Evolutionary conservation across 2,329 filamentous ascomycete genomes (phyloP), one percentile per base, ranked within the genome.

Genomic region (Cladosporium sp.): DNA sequence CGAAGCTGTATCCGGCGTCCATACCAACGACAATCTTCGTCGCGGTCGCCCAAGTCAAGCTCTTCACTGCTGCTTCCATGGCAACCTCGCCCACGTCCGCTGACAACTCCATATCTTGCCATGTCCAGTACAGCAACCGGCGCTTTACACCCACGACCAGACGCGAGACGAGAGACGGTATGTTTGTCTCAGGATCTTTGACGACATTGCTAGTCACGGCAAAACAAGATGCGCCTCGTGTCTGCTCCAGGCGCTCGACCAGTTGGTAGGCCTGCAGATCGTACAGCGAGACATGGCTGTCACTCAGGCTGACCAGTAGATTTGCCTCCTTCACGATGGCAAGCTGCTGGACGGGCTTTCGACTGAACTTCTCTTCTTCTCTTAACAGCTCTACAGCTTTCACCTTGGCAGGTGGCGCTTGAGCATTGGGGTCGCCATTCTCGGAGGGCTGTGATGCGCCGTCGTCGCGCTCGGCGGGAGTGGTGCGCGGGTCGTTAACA

Each of bases 191-290:
- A 6, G 88, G 81, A 78, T 99, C 95, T 77, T 95, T 94, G 71
- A 96, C 90, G 65, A 98, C 96, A 78, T 98, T 97, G 69, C 92
- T 96, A 1, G 93, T 97, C 52, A 97, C 92, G 1, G 94, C 93
- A 78, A 99, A 98, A 52, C 90, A 89, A 2, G 89, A 90, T 15
- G 95, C 94, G 71, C 95, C 95, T 80, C 92, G 95, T 14, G 93
- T 97, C 76, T 90, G 90, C 61, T 87, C 81, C 52, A 99, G 83
- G 68, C 88, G 90, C 78, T 97, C 91, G 74, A 94, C 87, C 66
- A 93, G 84, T 70, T 90, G 85, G 78, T 96, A 97, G 34, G 88
- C 92, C 70, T 94, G 88, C 26, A 96, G 84, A 77, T 99, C 93
- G 80, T 99, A 90, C 38, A 98, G 88, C 26, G 91, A 95, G 70